Evolutionary conservation across 2,329 filamentous ascomycete species (phyloP), one percentile per base, ranked within the genome.

Genomic region (Hypocrella siamensis): DNA sequence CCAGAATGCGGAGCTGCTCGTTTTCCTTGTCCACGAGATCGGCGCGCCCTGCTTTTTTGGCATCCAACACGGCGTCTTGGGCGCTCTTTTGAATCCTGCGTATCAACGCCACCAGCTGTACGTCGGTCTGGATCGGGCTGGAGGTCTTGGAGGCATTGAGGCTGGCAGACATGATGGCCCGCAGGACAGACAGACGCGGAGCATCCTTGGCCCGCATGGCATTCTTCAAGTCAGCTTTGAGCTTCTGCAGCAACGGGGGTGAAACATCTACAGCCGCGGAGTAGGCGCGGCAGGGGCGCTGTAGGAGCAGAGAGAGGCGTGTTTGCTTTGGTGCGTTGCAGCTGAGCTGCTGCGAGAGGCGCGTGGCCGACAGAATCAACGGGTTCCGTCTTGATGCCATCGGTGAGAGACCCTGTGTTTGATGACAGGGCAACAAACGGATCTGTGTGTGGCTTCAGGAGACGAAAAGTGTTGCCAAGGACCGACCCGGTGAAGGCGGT

Each of bases 91-190:
- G 65, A 31, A 73, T 67, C 54, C 75, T 78, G 40, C 70, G 67
- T 34, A 90, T 64, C 30, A 86, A 60, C 6, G 63, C 58, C 18
- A 84, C 68, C 34, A 88, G 63, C 46, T 79, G 70, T 40, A 68
- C 64, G 51, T 88, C 79, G 16, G 72, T 80, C 33, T 59, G 61
- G 46, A 86, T 70, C n/a, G 81, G 80, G 25, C 58, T 61, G 25
- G 65, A 48, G 11, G 79, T 83, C 56, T 86, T 86, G 49, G 74
- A 77, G 21, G 78, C 75, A 53, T 85, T 86, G 43, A 76, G 74
- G 38, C 79, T 73, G 39, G 78, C 69, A 19, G 78, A 64, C 40
- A 86, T 65, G 38, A 86, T 58, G 26, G 65, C 53, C 42, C 81
- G 77, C 30, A 88, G 65, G 24, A 82, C 79, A 25, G 67, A 58